Percentiles rank a stretch among this genome's conserved stretches.
These are phyloP conservation scores for Mycena galericulata DNA, from an alignment of 768 basidiomycete genomes.

Conservation along the genomic window DNA sequence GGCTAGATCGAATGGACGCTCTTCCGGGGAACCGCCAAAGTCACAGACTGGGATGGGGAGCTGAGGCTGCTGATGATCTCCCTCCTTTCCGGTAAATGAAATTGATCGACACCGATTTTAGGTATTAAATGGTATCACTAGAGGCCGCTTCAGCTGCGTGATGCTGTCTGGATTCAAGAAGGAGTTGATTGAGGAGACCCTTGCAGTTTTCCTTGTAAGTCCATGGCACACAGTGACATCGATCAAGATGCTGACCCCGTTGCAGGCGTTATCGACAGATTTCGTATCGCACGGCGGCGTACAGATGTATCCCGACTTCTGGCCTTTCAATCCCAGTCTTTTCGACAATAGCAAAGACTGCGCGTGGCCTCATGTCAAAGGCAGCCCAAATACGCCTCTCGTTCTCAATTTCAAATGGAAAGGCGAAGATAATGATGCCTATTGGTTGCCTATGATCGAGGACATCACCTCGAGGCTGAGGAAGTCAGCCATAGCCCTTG, in stretches of 20 bases:
- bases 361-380: background rate
- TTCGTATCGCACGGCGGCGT: background rate
- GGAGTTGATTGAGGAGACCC: background rate
- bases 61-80: background rate
- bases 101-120: background rate
- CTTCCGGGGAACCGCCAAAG: background rate
- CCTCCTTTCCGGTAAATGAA: background rate
- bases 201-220: background rate
- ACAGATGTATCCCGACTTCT: constrained; percentile 1
- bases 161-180: background rate
- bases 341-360: background rate
- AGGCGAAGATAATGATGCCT: constrained; percentile 1
- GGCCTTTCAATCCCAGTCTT: background rate
- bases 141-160: background rate
- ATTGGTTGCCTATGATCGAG: background rate
- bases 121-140: background rate
- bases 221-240: background rate
- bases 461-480: background rate
- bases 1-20: background rate
- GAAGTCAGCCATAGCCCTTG: background rate
- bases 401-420: background rate
- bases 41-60: background rate
- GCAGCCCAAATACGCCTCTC: background rate
- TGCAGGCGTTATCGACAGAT: background rate
- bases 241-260: background rate